phyloP scores from a whole-genome alignment of 495 filamentous ascomycete genomes.

The Schizothecium vesticola region DNA sequence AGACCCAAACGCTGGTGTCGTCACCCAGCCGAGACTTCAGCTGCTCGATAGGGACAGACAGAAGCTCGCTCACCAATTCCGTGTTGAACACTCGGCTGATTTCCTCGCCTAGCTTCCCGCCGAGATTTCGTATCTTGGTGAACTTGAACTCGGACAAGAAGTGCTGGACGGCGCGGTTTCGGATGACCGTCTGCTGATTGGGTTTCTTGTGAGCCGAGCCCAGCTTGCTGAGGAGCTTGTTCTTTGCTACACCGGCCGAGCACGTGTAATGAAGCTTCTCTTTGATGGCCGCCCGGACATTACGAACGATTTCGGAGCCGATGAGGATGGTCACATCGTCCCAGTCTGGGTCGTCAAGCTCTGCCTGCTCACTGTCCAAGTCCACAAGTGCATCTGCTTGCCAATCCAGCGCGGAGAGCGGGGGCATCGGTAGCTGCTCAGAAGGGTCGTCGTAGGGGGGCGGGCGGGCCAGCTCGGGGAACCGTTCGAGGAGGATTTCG shows the following conservation, averaged over 20 bases:
- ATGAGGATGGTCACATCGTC: conserved; percentile 86
- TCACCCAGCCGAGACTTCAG: conserved; percentile 75
- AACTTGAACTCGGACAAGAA: conserved; percentile 87
- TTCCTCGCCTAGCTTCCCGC: conserved; percentile 92
- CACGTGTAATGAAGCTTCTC: conserved; percentile 68
- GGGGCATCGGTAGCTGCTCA: conserved; percentile 66
- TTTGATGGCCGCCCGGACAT: conserved; percentile 58
- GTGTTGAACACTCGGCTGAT: conserved; percentile 71
- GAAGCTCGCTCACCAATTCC: conserved; percentile 70
- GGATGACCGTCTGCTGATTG: conserved; percentile 84
- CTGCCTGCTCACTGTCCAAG: conserved; percentile 62
- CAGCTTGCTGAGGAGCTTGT: conserved; percentile 94
- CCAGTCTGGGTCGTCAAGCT: conserved; percentile 87
- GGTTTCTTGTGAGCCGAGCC: conserved; percentile 89
- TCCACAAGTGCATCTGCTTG: conserved; percentile 71
- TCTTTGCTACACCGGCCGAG: conserved; percentile 78
- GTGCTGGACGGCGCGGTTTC: conserved; percentile 71
- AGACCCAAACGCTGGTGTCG: conserved; percentile 83
- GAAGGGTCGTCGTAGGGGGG: conserved; percentile 65
- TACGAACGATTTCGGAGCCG: conserved; percentile 81
- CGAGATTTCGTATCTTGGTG: conserved; percentile 91
- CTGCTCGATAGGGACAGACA: conserved; percentile 68
- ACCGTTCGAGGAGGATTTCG: conserved; percentile 66
- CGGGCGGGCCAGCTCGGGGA: conserved; percentile 62
- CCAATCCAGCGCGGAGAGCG: conserved; percentile 76